phyloP scores from a whole-genome alignment of 163 green algal genomes.

The Volvox carteri region DNA sequence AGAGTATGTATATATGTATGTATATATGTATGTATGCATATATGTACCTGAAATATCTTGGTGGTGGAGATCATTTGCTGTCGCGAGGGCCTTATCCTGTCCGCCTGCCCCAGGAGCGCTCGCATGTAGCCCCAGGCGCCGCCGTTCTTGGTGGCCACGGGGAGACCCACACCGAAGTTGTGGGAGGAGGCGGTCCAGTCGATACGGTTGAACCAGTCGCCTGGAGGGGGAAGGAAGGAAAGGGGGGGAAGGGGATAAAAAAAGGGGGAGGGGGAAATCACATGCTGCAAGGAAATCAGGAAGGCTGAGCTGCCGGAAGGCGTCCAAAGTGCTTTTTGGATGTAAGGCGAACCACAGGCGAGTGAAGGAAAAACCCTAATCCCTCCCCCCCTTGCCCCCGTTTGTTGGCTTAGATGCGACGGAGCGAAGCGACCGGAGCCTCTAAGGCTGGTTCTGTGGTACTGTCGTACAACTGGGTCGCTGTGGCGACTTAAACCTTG shows the following conservation, averaged over 20 bases:
- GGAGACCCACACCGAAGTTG: conserved; percentile 87
- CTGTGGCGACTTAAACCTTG: too few relatives aligned
- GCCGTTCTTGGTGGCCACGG: conserved; percentile 83
- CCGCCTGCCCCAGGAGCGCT: conserved; percentile 74
- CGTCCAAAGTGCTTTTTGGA: too few relatives aligned
- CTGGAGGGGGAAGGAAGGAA: conserved; percentile 40
- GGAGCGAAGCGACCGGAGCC: too few relatives aligned
- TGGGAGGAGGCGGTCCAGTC: conserved; percentile 81
- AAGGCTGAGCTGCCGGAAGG: too few relatives aligned
- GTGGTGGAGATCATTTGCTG: conserved; percentile 72
- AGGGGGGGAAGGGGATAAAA: not conserved
- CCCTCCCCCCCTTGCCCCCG: too few relatives aligned
- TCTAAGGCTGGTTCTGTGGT: too few relatives aligned
- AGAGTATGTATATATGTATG: too few relatives aligned
- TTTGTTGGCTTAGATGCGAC: too few relatives aligned
- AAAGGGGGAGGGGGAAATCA: not conserved
- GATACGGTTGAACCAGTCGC: conserved; percentile 88
- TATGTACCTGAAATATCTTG: conserved; percentile 51
- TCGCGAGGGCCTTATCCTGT: conserved; percentile 69
- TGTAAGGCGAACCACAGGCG: too few relatives aligned
- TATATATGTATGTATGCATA: not conserved
- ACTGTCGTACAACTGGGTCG: too few relatives aligned
- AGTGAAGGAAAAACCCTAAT: too few relatives aligned
- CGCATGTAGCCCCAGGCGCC: conserved; percentile 73
- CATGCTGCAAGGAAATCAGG: not conserved